phyloP scores from a whole-genome alignment of 371 early-diverging fungal species.

The Mortierella sp. region DNA sequence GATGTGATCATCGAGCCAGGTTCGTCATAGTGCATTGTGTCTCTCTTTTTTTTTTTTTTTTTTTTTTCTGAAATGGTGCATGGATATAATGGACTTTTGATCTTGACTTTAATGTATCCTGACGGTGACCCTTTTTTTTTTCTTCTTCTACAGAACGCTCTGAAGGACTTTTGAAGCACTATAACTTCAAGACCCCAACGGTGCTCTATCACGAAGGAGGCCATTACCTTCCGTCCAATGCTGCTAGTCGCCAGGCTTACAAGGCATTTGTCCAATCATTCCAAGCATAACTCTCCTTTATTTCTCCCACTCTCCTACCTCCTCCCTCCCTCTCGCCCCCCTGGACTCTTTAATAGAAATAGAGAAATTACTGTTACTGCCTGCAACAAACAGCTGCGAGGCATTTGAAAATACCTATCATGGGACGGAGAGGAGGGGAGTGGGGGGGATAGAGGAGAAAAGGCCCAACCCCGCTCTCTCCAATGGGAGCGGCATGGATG shows the following conservation, averaged over 20 bases:
- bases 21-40: background rate
- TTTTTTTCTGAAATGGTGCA: background rate
- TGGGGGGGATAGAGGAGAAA: background rate
- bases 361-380: background rate
- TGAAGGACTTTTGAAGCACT: conserved; percentile 35
- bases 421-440: too few species aligned
- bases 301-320: background rate
- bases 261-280: conserved; percentile 68
- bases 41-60: background rate
- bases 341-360: too few species aligned
- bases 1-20: conserved; percentile 51
- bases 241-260: conserved; percentile 66
- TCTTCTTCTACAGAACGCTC: conserved; percentile 23
- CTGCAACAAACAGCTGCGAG: background rate
- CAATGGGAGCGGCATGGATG: too few species aligned
- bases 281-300: too few species aligned
- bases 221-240: conserved; percentile 76
- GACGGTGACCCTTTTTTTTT: too few species aligned
- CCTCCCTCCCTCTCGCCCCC: too few species aligned
- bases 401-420: background rate
- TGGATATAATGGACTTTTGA: background rate
- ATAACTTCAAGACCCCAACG: conserved; percentile 22
- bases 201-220: conserved; percentile 56
- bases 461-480: background rate
- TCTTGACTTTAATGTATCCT: background rate